Conservation (phyloP, 148 eudicot genomes). For the Nepenthes mirabilis region DNA sequence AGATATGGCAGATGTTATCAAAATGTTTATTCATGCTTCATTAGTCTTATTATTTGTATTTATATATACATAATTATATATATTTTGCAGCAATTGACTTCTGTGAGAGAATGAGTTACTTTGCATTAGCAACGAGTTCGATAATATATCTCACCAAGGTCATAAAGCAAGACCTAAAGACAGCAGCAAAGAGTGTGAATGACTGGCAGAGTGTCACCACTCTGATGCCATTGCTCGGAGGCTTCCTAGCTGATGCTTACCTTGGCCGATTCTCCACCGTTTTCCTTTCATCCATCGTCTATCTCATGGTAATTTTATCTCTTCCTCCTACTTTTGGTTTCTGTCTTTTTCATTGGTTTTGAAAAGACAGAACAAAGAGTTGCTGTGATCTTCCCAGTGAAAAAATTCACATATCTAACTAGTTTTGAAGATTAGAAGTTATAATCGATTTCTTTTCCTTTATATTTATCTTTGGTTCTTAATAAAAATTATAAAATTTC, state of each 20-base stretch:
- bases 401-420: too few relatives aligned
- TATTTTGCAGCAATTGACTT: conserved; percentile 62
- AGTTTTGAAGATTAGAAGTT: too few relatives aligned
- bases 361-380: too few relatives aligned
- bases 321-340: neutral
- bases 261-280: conserved; percentile 58
- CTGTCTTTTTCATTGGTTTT: too few relatives aligned
- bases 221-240: conserved; percentile 67
- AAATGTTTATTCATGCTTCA: too few relatives aligned
- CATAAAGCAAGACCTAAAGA: conserved; percentile 59
- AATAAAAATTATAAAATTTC: too few relatives aligned
- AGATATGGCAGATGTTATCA: too few relatives aligned
- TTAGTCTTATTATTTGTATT: too few relatives aligned
- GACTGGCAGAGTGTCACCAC: conserved; percentile 70
- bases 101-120: conserved; percentile 77
- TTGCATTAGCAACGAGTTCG: conserved; percentile 61
- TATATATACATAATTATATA: too few relatives aligned
- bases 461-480: too few relatives aligned
- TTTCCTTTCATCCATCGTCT: conserved; percentile 36
- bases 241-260: conserved; percentile 74
- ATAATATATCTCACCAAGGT: conserved; percentile 66
- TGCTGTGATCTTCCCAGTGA: too few relatives aligned
- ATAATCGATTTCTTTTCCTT: too few relatives aligned
- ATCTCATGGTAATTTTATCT: conserved; percentile 34
- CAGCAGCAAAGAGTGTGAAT: conserved; percentile 61